Conservation (phyloP, 345 rosid species). For the Heritiera littoralis region DNA sequence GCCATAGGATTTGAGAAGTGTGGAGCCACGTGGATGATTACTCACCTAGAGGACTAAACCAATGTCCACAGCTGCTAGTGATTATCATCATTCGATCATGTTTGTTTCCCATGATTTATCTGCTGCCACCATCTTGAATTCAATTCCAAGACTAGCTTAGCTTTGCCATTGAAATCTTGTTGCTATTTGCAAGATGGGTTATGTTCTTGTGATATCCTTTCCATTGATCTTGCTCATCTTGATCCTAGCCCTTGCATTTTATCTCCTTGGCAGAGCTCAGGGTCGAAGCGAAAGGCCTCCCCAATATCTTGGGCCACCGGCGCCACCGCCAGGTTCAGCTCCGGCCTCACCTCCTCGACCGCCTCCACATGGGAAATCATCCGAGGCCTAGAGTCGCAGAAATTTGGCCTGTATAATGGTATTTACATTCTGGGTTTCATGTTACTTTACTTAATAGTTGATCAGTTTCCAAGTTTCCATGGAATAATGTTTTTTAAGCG, state of each 20-base stretch:
- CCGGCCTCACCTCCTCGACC: conserved; percentile 10
- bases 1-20: neutral
- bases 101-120: neutral
- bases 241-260: conserved; percentile 25
- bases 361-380: conserved; percentile 18
- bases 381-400: conserved; percentile 11
- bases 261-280: conserved; percentile 20
- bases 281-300: neutral
- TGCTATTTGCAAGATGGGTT: conserved; percentile 12
- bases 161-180: neutral
- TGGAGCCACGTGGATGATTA: conserved; percentile 2
- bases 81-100: neutral
- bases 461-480: neutral
- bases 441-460: neutral
- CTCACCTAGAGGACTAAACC: neutral
- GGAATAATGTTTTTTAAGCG: neutral
- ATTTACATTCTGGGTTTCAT: neutral
- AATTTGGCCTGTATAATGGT: neutral
- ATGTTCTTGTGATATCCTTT: conserved; percentile 18
- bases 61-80: neutral
- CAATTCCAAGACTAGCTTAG: neutral
- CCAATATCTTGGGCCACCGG: conserved; percentile 7
- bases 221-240: conserved; percentile 22
- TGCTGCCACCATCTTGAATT: neutral
- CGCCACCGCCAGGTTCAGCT: conserved; percentile 14